Evolutionary conservation across 2,329 filamentous ascomycete species (phyloP).

Genomic region (Ophiostoma triangulosporum): DNA sequence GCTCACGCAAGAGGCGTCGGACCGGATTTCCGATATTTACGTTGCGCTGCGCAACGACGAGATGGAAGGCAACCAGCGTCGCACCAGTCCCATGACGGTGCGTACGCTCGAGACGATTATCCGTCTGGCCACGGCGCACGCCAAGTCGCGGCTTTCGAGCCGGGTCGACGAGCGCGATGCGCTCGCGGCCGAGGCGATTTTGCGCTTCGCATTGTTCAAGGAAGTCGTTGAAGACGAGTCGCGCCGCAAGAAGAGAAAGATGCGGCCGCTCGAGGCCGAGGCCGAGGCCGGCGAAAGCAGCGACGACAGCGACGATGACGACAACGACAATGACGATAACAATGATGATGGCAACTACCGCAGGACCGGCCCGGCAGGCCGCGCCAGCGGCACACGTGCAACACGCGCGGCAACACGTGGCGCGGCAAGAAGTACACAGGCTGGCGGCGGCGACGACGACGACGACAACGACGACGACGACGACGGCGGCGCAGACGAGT

Average conservation of each 20-base stretch:
- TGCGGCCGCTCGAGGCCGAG: conserved; percentile 32
- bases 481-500: conserved; percentile 30
- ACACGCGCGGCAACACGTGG: conserved; percentile 19
- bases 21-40: conserved; percentile 84
- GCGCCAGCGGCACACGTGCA: conserved; percentile 18
- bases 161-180: conserved; percentile 85
- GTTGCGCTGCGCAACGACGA: conserved; percentile 91
- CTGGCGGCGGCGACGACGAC: conserved; percentile 29
- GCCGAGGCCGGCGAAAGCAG: conserved; percentile 48
- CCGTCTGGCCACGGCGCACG: conserved; percentile 89
- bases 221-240: conserved; percentile 74
- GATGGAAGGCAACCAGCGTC: conserved; percentile 82
- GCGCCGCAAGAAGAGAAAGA: conserved; percentile 70
- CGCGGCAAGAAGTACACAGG: conserved; percentile 17
- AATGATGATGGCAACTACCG: conserved; percentile 37
- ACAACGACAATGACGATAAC: conserved; percentile 12
- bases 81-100: conserved; percentile 89
- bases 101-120: conserved; percentile 97
- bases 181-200: conserved; percentile 71
- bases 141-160: conserved; percentile 78
- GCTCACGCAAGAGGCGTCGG: conserved; percentile 78
- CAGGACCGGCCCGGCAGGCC: conserved; percentile 21
- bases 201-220: conserved; percentile 94
- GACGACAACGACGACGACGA: conserved; percentile 32
- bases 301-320: conserved; percentile 28